Base-by-base conservation (phyloP, 2,329 filamentous ascomycete genomes). In the Fusarium newnesense region DNA sequence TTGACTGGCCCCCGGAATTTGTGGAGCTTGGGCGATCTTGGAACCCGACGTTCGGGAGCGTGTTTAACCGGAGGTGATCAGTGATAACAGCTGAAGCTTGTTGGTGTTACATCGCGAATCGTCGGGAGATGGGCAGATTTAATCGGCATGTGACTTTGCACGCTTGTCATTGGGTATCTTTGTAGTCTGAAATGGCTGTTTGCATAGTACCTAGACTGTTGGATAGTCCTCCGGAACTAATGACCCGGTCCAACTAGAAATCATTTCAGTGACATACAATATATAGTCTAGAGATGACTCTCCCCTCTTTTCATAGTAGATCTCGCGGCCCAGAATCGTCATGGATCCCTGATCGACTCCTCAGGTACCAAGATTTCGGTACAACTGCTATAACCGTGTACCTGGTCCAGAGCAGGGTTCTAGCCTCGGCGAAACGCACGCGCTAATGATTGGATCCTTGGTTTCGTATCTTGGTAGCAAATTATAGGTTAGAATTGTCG, bases 1-100 rank as follows among this genome's bases (percentile, higher is more conserved):
- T n/a, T n/a, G n/a, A n/a, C n/a, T n/a, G n/a, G n/a, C n/a, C 47
- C 63, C 60, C 46, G 63, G 63, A 40, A 60, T 52, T n/a, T 28
- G 7, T 39, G 24, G 15, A 46, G 7, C 21, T 16, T 15, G 21
- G 40, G 58, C 34, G 60, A 62, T 65, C 47, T 40, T 42, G 19
- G n/a, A 18, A 46, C 50, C 60, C 47, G 60, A 56, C 4, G 32
- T 18, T 36, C 39, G 62, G 62, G 60, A 47, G 9, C 26, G 46
- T 21, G 63, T 40, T 36, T 56, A 39, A 28, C 63, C 63, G 47
- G 46, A 30, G n/a, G 40, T 7, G 32, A 64, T 53, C 52, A 43
- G 61, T 46, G 18, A 34, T 26, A 26, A 2, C n/a, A 30, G 32
- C 30, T 26, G 42, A 52, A 16, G 32, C 10, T 6, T n/a, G 26